A percentile compares a stretch with the other conserved stretches of the same genome.
Conservation (phyloP, 2,329 filamentous ascomycete genomes). For the Xylaria polymorpha region DNA sequence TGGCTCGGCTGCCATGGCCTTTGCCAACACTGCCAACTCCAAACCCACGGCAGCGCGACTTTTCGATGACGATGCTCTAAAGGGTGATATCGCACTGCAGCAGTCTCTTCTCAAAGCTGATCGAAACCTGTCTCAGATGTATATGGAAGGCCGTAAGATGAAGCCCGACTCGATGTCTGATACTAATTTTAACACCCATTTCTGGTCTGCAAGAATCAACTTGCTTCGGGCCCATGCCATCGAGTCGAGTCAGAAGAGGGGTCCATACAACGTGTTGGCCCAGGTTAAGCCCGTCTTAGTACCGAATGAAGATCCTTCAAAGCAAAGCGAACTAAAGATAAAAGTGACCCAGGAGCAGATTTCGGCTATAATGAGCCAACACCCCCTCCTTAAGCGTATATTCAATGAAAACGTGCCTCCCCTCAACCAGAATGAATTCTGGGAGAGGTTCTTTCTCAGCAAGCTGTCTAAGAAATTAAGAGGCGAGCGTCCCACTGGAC, state of each 20-base stretch:
- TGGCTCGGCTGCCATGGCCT: constrained; percentile 78
- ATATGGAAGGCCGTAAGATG: constrained; percentile 83
- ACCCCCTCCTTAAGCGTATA: constrained; percentile 87
- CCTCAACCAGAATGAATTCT: constrained; percentile 83
- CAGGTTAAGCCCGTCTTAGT: constrained; percentile 85
- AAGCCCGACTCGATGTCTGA: constrained; percentile 87
- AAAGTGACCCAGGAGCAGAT: constrained; percentile 93
- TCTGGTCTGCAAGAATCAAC: constrained; percentile 91
- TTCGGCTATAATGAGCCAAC: constrained; percentile 90
- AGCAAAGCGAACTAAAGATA: constrained; percentile 74
- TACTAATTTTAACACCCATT: constrained; percentile 86
- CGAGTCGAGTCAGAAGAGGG: constrained; percentile 85
- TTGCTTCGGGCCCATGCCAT: constrained; percentile 91
- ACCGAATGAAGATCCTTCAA: constrained; percentile 47
- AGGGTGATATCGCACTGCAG: constrained; percentile 83
- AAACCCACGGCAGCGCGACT: constrained; percentile 69
- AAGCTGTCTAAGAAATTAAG: constrained; percentile 90
- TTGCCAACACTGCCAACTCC: constrained; percentile 74
- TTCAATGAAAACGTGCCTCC: constrained; percentile 95
- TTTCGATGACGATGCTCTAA: constrained; percentile 85
- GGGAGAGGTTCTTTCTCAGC: constrained; percentile 94
- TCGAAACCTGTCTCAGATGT: constrained; percentile 79
- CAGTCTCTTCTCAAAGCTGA: constrained; percentile 89
- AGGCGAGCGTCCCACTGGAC: constrained; percentile 85
- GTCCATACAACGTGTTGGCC: constrained; percentile 93